Evolutionary conservation across 1,284 basidiomycete species (phyloP), one percentile per base, ranked within the genome.

Genomic region (Apiotrichum veenhuisii): DNA sequence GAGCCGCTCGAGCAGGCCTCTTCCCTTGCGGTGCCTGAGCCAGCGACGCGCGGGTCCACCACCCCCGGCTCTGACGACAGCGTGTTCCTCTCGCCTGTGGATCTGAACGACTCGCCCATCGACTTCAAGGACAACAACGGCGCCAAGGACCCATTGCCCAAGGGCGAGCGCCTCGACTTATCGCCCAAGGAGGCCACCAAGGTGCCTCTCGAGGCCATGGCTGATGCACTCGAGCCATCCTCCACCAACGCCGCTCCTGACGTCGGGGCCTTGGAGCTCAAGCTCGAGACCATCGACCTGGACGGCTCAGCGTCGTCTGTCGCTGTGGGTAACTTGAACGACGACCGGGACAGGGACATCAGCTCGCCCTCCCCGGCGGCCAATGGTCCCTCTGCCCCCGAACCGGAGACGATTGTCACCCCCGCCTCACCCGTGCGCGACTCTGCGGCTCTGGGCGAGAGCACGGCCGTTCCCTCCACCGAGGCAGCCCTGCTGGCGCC

Each of bases 321-420:
- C 23, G 5, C 44, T 25, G 11, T 8, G 22, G n/a, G n/a, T n/a
- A n/a, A n/a, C n/a, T n/a, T n/a, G n/a, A n/a, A n/a, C n/a, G n/a
- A n/a, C n/a, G n/a, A n/a, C n/a, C n/a, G n/a, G n/a, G n/a, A n/a
- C n/a, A n/a, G n/a, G n/a, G n/a, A n/a, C n/a, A n/a, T n/a, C n/a
- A n/a, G n/a, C n/a, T n/a, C n/a, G n/a, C n/a, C n/a, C n/a, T n/a
- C n/a, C n/a, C n/a, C n/a, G n/a, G n/a, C n/a, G n/a, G n/a, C n/a
- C n/a, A n/a, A n/a, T n/a, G n/a, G n/a, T n/a, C n/a, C n/a, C n/a
- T n/a, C n/a, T n/a, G n/a, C n/a, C n/a, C 11, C 33, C 22, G 46
- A 48, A 36, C 41, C 47, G 11, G 23, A 37, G 47, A 48, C 47
- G 23, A 40, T 45, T 22, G 47, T 54, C 52, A 38, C 52, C 12